Evolutionary conservation across 257 asterid genomes (phyloP).

Genomic region (Handroanthus guayacan): DNA sequence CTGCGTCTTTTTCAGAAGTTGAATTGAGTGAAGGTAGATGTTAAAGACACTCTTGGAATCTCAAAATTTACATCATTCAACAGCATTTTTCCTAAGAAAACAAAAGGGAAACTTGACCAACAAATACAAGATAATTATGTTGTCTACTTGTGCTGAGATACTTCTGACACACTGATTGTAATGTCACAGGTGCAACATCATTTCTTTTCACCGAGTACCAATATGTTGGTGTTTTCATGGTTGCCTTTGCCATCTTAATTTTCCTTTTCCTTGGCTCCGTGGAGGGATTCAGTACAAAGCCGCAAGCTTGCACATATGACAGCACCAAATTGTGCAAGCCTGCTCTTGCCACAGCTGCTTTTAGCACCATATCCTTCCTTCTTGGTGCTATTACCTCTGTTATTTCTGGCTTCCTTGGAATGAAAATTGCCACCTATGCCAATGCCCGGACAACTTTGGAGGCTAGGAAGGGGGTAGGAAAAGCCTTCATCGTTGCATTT

Average conservation of each 20-base stretch:
- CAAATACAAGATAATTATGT: background rate
- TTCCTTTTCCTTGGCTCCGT: constrained; percentile 65
- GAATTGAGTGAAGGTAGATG: constrained; percentile 21
- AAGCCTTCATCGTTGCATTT: constrained; percentile 53
- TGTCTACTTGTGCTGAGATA: constrained; percentile 5
- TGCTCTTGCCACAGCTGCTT: constrained; percentile 56
- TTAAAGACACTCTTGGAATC: constrained; percentile 22
- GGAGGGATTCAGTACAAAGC: constrained; percentile 53
- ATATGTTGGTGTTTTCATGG: constrained; percentile 61
- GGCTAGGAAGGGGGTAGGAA: constrained; percentile 59
- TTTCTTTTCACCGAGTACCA: constrained; percentile 58
- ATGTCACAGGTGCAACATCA: constrained; percentile 58
- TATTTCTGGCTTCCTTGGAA: constrained; percentile 60
- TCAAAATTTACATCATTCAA: background rate
- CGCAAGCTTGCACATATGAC: constrained; percentile 57
- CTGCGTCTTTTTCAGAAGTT: background rate
- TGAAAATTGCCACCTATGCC: constrained; percentile 64
- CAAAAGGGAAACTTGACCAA: constrained; percentile 11
- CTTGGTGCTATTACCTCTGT: constrained; percentile 61
- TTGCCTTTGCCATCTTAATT: constrained; percentile 51
- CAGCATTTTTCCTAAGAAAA: background rate
- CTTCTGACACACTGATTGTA: constrained; percentile 21
- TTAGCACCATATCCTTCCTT: constrained; percentile 51
- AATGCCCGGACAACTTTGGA: constrained; percentile 58
- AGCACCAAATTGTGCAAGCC: constrained; percentile 52